Evolutionary conservation across 129 eudicot genomes (phyloP).

Genomic region (Flaveria brownii): DNA sequence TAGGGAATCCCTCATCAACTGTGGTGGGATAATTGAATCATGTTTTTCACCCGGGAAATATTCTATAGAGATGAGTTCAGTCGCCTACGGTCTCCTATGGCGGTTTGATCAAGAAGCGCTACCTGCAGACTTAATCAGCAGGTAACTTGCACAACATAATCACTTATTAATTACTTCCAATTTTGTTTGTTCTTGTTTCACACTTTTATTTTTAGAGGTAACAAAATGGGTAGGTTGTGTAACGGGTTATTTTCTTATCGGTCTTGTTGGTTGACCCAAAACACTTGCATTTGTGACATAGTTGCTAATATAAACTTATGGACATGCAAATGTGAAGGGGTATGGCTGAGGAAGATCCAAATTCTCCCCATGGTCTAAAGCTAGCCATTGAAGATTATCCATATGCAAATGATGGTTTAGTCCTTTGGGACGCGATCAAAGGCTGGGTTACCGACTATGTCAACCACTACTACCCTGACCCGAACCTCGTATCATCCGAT

Average conservation of each 20-base stretch:
- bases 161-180: background rate
- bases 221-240: background rate
- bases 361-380: conserved; percentile 76
- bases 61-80: conserved; percentile 61
- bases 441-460: conserved; percentile 79
- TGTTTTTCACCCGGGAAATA: conserved; percentile 68
- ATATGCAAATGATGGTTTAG: conserved; percentile 74
- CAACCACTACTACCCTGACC: conserved; percentile 55
- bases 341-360: conserved; percentile 80
- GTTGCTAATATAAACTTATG: background rate
- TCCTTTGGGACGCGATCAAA: conserved; percentile 71
- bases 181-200: background rate
- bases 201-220: background rate
- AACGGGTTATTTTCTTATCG: background rate
- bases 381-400: conserved; percentile 84
- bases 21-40: conserved; percentile 54
- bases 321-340: conserved; percentile 41
- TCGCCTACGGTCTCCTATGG: conserved; percentile 58
- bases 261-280: background rate
- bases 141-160: background rate
- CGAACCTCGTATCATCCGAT: conserved; percentile 43
- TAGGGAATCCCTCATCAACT: conserved; percentile 62
- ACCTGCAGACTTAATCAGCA: conserved; percentile 61
- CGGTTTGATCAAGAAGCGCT: conserved; percentile 64
- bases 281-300: too few relatives aligned